phyloP scores from a whole-genome alignment of 768 basidiomycete species.

The Fomitopsis serialis region DNA sequence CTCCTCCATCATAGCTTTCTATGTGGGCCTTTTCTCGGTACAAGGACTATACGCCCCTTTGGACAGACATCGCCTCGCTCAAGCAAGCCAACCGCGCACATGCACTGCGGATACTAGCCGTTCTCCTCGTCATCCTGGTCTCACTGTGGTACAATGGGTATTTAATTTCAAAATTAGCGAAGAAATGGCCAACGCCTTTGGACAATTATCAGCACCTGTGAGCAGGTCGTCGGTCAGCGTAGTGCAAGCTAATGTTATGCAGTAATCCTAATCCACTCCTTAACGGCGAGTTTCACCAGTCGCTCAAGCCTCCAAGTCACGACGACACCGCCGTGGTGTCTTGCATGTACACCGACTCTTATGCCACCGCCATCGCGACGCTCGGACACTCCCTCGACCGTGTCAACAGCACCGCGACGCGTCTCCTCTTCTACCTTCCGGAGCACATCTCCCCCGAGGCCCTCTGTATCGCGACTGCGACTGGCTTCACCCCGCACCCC shows the following conservation, averaged over 20 bases:
- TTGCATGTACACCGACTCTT: constrained; percentile 27
- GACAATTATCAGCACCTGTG: constrained; percentile 17
- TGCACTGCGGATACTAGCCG: not conserved
- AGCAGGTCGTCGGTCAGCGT: not conserved
- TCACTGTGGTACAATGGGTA: not conserved
- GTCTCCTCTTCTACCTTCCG: constrained; percentile 27
- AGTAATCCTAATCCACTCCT: constrained; percentile 10
- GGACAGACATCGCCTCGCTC: not conserved
- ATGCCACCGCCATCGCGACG: constrained; percentile 25
- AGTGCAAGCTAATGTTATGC: not conserved
- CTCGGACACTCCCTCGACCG: constrained; percentile 27
- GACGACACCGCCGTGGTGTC: constrained; percentile 24
- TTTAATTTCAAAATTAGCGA: not conserved
- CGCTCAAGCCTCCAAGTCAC: not conserved
- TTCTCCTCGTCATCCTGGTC: not conserved
- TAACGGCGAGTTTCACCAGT: constrained; percentile 3
- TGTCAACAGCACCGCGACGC: constrained; percentile 27
- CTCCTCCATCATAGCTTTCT: no score
- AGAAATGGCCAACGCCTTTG: constrained; percentile 7
- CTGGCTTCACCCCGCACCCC: constrained; percentile 33
- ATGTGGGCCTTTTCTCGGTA: not conserved
- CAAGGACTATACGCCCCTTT: constrained; percentile 5
- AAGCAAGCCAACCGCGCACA: not conserved
- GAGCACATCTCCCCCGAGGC: constrained; percentile 32
- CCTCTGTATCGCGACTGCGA: constrained; percentile 33